These are phyloP conservation scores for Alternaria sp. DNA, from an alignment of 2,329 filamentous ascomycete species.

Conservation along the genomic window DNA sequence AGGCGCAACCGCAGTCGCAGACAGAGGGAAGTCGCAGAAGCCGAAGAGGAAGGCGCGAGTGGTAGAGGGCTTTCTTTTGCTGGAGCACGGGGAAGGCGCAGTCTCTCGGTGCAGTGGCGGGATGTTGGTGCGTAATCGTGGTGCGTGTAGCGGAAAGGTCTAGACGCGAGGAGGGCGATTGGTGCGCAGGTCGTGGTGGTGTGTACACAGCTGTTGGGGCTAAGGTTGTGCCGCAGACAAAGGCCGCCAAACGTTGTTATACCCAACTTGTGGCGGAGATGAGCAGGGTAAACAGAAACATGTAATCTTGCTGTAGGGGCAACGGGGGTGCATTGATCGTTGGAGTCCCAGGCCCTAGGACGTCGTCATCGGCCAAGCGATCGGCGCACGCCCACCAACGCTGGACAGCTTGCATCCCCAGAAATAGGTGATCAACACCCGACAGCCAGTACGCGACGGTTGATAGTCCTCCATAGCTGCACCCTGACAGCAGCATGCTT, in stretches of 20 bases:
- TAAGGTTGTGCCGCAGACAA: background rate
- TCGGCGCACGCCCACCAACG: constrained; percentile 6
- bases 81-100: constrained; percentile 22
- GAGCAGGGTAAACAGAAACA: constrained; percentile 1
- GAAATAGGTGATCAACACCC: constrained; percentile 10
- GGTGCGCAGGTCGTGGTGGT: constrained; percentile 16
- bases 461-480: background rate
- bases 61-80: constrained; percentile 1
- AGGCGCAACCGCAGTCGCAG: constrained; percentile 8
- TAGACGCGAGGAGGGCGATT: constrained; percentile 26
- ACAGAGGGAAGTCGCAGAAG: constrained; percentile 12
- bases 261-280: background rate
- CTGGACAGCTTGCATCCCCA: constrained; percentile 7
- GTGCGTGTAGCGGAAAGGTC: constrained; percentile 21
- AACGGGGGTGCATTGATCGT: constrained; percentile 14
- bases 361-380: constrained; percentile 21
- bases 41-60: constrained; percentile 1
- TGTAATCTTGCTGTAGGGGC: constrained; percentile 18
- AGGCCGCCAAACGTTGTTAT: constrained; percentile 7
- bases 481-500: constrained; percentile 18
- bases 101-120: constrained; percentile 9
- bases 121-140: constrained; percentile 21
- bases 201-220: constrained; percentile 13
- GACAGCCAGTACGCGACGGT: constrained; percentile 2
- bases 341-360: constrained; percentile 4